Conservation (phyloP, 1,284 basidiomycete genomes). For the Caloboletus firmus region DNA sequence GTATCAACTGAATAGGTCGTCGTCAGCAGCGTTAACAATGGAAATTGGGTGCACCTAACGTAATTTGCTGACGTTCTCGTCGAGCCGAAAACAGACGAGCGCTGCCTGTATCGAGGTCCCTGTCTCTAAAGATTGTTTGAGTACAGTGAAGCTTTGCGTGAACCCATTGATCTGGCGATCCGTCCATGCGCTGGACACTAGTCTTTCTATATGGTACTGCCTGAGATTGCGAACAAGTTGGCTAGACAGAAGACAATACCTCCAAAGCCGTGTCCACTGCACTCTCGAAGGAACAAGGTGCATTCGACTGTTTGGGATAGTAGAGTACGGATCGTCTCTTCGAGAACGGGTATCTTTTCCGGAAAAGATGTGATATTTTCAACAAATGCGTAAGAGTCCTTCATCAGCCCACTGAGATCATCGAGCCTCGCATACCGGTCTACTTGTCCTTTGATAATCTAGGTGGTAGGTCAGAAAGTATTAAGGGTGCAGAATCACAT, state of each 20-base stretch:
- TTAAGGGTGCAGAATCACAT: not conserved
- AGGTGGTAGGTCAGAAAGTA: constrained; percentile 8
- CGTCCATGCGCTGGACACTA: constrained; percentile 17
- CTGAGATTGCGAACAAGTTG: not conserved
- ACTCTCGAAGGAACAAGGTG: constrained; percentile 37
- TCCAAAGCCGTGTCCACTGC: constrained; percentile 33
- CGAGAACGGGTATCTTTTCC: constrained; percentile 29
- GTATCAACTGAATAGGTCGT: constrained; percentile 12
- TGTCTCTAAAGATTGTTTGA: constrained; percentile 29
- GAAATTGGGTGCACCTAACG: constrained; percentile 13
- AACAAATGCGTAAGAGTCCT: constrained; percentile 33
- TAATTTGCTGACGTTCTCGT: constrained; percentile 28
- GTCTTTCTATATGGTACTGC: constrained; percentile 11
- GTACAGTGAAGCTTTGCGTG: constrained; percentile 22
- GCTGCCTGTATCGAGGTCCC: constrained; percentile 24
- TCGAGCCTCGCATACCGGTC: constrained; percentile 25
- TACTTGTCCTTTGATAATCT: constrained; percentile 33
- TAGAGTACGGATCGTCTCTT: constrained; percentile 29
- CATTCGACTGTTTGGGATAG: constrained; percentile 37
- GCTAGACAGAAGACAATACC: constrained; percentile 12
- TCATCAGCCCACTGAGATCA: constrained; percentile 31
- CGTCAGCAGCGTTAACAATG: constrained; percentile 2
- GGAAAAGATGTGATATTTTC: constrained; percentile 31
- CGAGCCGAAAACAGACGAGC: constrained; percentile 32
- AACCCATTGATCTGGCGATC: constrained; percentile 26